Evolutionary conservation across 148 eudicot species (phyloP).

Genomic region (Rhododendron ferrugineum): DNA sequence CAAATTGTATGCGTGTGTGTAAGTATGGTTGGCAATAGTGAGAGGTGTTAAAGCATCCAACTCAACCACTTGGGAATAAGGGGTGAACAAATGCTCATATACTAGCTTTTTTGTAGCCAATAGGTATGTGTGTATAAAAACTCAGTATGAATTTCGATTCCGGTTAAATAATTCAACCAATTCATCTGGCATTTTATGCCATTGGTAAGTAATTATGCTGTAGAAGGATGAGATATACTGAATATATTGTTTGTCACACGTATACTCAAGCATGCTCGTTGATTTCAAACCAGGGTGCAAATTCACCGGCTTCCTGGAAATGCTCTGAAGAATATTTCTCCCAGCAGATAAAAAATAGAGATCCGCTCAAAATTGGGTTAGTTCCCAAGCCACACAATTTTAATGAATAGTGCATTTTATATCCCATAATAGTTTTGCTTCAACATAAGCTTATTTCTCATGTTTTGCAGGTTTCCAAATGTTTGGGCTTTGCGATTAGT

Average conservation of each 20-base stretch:
- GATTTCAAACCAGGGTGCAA: slow-evolving; percentile 35
- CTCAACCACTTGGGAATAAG: not conserved
- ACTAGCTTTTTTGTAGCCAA: not conserved
- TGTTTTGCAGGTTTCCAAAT: slow-evolving; percentile 74
- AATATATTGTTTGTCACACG: not conserved
- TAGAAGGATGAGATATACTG: not conserved
- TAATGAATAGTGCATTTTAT: not conserved
- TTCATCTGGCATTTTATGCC: not conserved
- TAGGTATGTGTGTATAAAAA: not conserved
- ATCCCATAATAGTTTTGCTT: not conserved
- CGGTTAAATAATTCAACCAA: not conserved
- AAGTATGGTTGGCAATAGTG: not conserved
- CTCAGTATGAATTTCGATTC: not conserved
- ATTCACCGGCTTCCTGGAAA: slow-evolving; percentile 91
- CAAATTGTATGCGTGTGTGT: not conserved
- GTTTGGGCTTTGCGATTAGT: slow-evolving; percentile 87
- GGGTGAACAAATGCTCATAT: not conserved
- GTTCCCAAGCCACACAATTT: slow-evolving; percentile 12
- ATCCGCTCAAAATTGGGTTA: slow-evolving; percentile 91
- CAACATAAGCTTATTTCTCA: slow-evolving; percentile 5
- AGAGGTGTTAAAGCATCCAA: not conserved
- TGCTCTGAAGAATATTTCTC: slow-evolving; percentile 96
- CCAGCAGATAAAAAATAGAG: slow-evolving; percentile 72
- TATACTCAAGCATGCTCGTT: not conserved
- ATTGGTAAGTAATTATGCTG: not conserved